Conservation (phyloP, 1,139 yeast genomes). For the Candida tropicalis region DNA sequence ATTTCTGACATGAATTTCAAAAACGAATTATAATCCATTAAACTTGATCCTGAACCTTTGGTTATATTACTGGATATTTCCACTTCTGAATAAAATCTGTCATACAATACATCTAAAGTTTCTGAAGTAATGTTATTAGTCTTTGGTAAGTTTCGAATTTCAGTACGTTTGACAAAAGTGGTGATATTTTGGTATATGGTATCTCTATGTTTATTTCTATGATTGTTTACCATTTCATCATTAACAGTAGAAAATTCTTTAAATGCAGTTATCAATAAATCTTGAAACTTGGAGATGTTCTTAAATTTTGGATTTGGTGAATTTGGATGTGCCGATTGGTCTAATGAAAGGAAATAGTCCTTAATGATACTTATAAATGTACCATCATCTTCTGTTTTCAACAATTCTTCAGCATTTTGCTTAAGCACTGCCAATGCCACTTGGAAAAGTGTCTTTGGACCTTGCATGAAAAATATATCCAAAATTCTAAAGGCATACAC, state of each 20-base stretch:
- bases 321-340: constrained; percentile 78
- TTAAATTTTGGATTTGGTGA: constrained; percentile 65
- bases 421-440: constrained; percentile 88
- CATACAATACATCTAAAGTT: constrained; percentile 74
- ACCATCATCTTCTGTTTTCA: constrained; percentile 89
- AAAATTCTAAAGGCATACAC: constrained; percentile 90
- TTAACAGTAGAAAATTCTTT: constrained; percentile 83
- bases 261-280: constrained; percentile 86
- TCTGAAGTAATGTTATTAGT: constrained; percentile 59
- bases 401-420: constrained; percentile 80
- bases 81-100: constrained; percentile 78
- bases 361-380: constrained; percentile 84
- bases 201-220: constrained; percentile 72
- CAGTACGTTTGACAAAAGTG: constrained; percentile 88
- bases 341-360: constrained; percentile 76
- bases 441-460: constrained; percentile 87
- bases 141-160: constrained; percentile 80
- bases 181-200: constrained; percentile 85
- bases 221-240: constrained; percentile 70
- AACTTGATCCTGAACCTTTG: constrained; percentile 68
- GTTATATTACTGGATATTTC: constrained; percentile 62
- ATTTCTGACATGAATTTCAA: constrained; percentile 74
- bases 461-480: constrained; percentile 90
- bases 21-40: constrained; percentile 76
- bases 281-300: constrained; percentile 83